phyloP scores from a whole-genome alignment of 768 basidiomycete species.

The Candolleomyces aberdarensis region DNA sequence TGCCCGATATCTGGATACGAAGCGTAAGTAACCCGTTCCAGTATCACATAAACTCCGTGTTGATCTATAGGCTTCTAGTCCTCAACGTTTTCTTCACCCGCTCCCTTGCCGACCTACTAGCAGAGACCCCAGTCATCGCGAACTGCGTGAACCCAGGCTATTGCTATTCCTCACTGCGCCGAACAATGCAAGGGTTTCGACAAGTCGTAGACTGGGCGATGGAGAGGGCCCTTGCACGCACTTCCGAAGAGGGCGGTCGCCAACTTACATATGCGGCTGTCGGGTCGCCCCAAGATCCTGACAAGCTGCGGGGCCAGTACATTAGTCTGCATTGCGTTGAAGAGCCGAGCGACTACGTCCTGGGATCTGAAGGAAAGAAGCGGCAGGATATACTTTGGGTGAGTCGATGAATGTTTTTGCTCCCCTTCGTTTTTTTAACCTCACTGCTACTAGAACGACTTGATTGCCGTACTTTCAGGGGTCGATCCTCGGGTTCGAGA shows the following conservation, averaged over 20 bases:
- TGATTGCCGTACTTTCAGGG: neutral
- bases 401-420: neutral
- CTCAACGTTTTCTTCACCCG: constrained; percentile 40
- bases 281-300: constrained; percentile 16
- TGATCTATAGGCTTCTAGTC: constrained; percentile 21
- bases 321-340: constrained; percentile 18
- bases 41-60: neutral
- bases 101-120: constrained; percentile 30
- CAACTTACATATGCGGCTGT: constrained; percentile 30
- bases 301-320: constrained; percentile 27
- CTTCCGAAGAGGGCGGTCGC: constrained; percentile 36
- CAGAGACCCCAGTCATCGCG: constrained; percentile 27
- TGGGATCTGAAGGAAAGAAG: constrained; percentile 23
- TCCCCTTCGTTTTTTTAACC: neutral
- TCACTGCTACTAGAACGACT: neutral
- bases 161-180: constrained; percentile 34
- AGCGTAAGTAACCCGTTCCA: neutral
- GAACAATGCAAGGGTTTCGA: constrained; percentile 16
- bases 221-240: constrained; percentile 31
- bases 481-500: neutral
- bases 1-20: constrained; percentile 1
- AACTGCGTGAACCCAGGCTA: constrained; percentile 41
- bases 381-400: constrained; percentile 16
- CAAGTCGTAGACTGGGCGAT: constrained; percentile 20
- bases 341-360: constrained; percentile 27